Conservation (phyloP, 805 yeast genomes). For the Dipodascopsis uninucleata region DNA sequence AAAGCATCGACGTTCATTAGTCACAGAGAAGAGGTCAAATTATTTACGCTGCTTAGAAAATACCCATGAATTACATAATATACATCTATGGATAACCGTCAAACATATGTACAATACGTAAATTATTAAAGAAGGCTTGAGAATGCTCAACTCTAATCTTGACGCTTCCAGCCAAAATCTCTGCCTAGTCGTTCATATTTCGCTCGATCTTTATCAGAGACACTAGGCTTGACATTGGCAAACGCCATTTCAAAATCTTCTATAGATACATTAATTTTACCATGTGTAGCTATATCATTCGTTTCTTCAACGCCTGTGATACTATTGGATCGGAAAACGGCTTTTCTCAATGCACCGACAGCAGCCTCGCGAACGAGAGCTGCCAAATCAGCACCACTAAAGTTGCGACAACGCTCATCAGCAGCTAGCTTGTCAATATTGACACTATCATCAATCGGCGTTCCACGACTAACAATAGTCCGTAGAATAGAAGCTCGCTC, state of each 20-base stretch:
- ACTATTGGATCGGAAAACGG: slow-evolving; percentile 45
- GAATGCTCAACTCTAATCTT: no score
- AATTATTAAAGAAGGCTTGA: no score
- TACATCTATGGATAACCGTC: no score
- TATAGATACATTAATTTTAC: slow-evolving; percentile 50
- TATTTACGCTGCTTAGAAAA: no score
- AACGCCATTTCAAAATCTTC: slow-evolving; percentile 72
- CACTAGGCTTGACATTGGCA: slow-evolving; percentile 78
- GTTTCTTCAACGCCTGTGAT: slow-evolving; percentile 34
- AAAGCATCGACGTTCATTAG: no score
- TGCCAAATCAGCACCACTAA: slow-evolving; percentile 94
- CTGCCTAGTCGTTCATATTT: slow-evolving; percentile 28
- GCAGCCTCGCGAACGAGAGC: slow-evolving; percentile 94
- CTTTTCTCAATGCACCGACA: slow-evolving; percentile 69
- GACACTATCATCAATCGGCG: slow-evolving; percentile 68
- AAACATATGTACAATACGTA: no score
- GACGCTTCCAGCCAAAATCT: slow-evolving; percentile 28
- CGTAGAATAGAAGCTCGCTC: slow-evolving; percentile 80
- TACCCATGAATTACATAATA: no score
- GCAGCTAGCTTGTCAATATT: slow-evolving; percentile 59
- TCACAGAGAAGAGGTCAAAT: no score
- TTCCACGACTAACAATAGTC: slow-evolving; percentile 61
- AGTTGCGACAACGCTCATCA: slow-evolving; percentile 79
- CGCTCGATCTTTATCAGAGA: slow-evolving; percentile 53
- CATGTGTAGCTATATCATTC: slow-evolving; percentile 20